These are phyloP conservation scores for Stephanodiscus triporus DNA, from an alignment of 108 stramenopile genomes.

Conservation along the genomic window DNA sequence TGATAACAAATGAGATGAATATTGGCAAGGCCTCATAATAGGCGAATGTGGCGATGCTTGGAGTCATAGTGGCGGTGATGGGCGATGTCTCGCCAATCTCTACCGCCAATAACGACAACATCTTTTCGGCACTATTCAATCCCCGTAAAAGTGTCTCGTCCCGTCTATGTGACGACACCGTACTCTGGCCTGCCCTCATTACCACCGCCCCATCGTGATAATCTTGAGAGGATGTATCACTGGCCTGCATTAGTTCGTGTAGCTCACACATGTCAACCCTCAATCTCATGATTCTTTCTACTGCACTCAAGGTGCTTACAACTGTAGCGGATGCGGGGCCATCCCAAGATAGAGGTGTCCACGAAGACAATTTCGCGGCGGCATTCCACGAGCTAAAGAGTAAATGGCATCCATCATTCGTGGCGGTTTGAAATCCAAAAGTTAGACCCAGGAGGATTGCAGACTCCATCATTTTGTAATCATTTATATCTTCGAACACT, in stretches of 20 bases:
- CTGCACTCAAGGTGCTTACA: slow-evolving; percentile 10
- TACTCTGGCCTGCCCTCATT: slow-evolving; percentile 7
- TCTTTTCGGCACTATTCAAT: slow-evolving; percentile 16
- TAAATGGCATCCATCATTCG: slow-evolving; percentile 61
- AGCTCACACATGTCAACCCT: slow-evolving; percentile 49
- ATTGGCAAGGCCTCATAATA: slow-evolving; percentile 55
- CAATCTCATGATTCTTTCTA: slow-evolving; percentile 29
- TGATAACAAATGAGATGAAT: slow-evolving; percentile 61
- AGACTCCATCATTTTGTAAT: slow-evolving; percentile 26
- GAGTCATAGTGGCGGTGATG: not conserved
- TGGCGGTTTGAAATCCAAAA: slow-evolving; percentile 56
- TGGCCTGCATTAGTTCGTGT: slow-evolving; percentile 26
- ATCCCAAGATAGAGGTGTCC: slow-evolving; percentile 33
- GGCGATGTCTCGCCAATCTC: slow-evolving; percentile 12
- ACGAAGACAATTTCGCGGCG: slow-evolving; percentile 51
- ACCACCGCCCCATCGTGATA: slow-evolving; percentile 18
- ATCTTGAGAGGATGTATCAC: slow-evolving; percentile 8
- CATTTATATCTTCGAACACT: slow-evolving; percentile 10
- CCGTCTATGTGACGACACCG: slow-evolving; percentile 30
- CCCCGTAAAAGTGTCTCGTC: slow-evolving; percentile 51
- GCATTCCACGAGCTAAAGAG: slow-evolving; percentile 81
- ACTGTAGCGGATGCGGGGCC: slow-evolving; percentile 21
- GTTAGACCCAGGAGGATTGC: slow-evolving; percentile 48
- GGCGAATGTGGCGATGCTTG: slow-evolving; percentile 31
- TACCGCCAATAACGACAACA: slow-evolving; percentile 8